phyloP scores from a whole-genome alignment of 1,139 yeast genomes.

The Protomyces inundatus region DNA sequence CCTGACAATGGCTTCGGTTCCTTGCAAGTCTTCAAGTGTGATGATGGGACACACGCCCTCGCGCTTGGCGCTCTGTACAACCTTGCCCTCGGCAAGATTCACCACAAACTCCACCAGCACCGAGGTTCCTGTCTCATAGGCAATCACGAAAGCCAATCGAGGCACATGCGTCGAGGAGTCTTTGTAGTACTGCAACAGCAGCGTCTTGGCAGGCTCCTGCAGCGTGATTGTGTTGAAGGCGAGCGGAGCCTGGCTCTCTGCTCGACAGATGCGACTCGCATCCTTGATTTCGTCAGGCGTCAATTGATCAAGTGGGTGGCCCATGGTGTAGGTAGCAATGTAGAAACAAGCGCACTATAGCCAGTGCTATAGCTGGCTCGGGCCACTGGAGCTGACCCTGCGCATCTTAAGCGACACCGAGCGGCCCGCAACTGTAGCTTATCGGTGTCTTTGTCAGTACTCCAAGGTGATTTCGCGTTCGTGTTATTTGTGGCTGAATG shows the following conservation, averaged over 20 bases:
- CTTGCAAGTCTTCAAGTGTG: constrained; percentile 61
- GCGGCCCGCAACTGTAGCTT: no score
- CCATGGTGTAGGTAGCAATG: constrained; percentile 32
- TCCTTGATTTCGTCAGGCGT: constrained; percentile 53
- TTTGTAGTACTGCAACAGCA: constrained; percentile 60
- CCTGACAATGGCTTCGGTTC: constrained; percentile 62
- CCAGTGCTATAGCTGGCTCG: no score
- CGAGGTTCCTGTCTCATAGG: constrained; percentile 53
- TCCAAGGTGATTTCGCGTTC: no score
- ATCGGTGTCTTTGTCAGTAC: no score
- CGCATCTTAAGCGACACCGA: no score
- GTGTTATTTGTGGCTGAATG: no score
- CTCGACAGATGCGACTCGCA: constrained; percentile 46
- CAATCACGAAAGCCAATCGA: constrained; percentile 61
- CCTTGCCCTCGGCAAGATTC: constrained; percentile 44
- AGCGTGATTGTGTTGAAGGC: constrained; percentile 65
- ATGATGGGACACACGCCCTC: constrained; percentile 58
- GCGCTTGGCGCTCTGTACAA: constrained; percentile 47
- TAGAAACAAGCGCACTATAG: not conserved
- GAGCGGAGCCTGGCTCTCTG: constrained; percentile 47
- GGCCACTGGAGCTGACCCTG: no score
- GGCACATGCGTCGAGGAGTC: constrained; percentile 56
- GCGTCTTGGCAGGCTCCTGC: constrained; percentile 63
- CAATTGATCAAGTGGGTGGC: constrained; percentile 69
- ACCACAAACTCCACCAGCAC: constrained; percentile 69